Base-by-base conservation (phyloP, 2,329 filamentous ascomycete species). In the Claviceps pusilla region DNA sequence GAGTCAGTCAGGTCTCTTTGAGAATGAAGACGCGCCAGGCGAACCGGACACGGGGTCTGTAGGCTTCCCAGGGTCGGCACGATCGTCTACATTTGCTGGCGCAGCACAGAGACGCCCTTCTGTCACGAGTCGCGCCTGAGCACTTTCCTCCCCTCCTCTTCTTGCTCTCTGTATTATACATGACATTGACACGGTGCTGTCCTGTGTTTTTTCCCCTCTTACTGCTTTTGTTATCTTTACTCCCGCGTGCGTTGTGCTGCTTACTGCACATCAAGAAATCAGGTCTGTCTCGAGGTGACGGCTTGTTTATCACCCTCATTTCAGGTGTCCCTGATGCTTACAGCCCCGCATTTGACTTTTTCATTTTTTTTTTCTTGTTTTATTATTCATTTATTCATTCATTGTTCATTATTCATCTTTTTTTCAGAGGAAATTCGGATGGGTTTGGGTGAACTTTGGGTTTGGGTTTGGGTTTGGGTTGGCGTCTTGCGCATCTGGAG, bases 21-120 rank as follows among this genome's bases (percentile, higher is more conserved):
- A 78, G 33, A 66, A 69, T 24, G 78, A 80, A 56, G 79, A 82
- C 59, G 79, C 78, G 2, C 73, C 74, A 1, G 79, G 78, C n/a
- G 79, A 83, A 61, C 71, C 73, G 3, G 80, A 83, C 57, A 60
- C 71, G 4, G 68, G 69, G 24, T 62, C 70, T 53, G 64, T 71
- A 59, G 68, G 64, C 14, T 68, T 69, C 10, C 63, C 65, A 19
- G 63, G 67, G 24, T 59, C 66, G 10, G 66, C 70, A 39, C 66
- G 74, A 54, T 73, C 74, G 3, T 72, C 74, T 7, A 76, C 69
- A 39, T 77, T 77, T 57, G 70, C 70, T 50, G 65, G 72, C 56
- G 66, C 69, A 37, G 67, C 64, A 43, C 71, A 72, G 54, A 69
- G 75, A 52, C 68, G 69, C 54, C 67, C 71, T 11, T 78, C 76